phyloP scores from a whole-genome alignment of 179 eudicot genomes.

The Beta macrorhiza region DNA sequence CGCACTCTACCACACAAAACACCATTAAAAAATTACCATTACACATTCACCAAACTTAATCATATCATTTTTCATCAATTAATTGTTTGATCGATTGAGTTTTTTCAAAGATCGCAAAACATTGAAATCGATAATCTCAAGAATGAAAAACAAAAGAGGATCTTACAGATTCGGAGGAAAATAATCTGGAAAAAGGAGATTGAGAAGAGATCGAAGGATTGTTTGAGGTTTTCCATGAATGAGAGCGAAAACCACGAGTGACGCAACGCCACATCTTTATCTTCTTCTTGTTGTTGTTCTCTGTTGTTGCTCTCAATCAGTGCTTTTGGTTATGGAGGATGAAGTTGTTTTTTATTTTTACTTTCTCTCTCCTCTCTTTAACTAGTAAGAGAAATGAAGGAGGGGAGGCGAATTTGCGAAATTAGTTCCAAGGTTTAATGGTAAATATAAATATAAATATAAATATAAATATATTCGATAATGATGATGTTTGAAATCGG shows the following conservation, averaged over 20 bases:
- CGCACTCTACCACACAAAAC: slow-evolving; percentile 36
- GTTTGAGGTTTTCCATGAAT: slow-evolving; percentile 28
- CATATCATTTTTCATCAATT: background rate
- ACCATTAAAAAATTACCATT: background rate
- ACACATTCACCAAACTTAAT: background rate
- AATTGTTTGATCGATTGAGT: background rate
- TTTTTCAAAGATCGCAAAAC: background rate
- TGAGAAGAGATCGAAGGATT: slow-evolving; percentile 37
- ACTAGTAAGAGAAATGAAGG: background rate
- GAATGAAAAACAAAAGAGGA: background rate
- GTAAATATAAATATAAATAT: background rate
- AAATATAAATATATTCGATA: background rate
- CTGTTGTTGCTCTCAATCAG: background rate
- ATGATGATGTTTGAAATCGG: background rate
- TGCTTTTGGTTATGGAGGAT: background rate
- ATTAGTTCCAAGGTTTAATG: background rate
- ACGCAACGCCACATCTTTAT: slow-evolving; percentile 83
- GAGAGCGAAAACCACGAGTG: slow-evolving; percentile 56
- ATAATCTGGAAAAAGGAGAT: slow-evolving; percentile 44
- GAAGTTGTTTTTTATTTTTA: background rate
- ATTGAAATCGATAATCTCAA: background rate
- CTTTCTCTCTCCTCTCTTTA: background rate
- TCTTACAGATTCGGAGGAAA: slow-evolving; percentile 44
- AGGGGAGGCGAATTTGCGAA: slow-evolving; percentile 2
- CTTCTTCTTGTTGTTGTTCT: background rate